Evolutionary conservation across 129 eudicot genomes (phyloP).

Genomic region (Chrysanthemum makinoi): DNA sequence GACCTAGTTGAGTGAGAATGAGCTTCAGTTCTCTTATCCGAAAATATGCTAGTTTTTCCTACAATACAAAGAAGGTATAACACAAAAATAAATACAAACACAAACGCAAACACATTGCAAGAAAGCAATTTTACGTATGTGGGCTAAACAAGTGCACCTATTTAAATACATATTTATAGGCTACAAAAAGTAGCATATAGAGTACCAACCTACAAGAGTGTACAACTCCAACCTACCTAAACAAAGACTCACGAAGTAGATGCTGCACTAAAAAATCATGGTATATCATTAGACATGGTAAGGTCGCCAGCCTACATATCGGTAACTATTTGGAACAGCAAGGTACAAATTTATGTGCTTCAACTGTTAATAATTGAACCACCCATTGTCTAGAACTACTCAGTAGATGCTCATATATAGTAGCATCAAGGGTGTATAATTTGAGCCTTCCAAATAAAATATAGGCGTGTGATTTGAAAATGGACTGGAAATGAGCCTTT

Average conservation of each 20-base stretch:
- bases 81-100: neutral
- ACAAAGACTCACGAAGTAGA: neutral
- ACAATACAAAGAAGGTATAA: slow-evolving; percentile 12
- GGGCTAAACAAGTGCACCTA: slow-evolving; percentile 20
- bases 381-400: too few species aligned
- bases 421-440: too few species aligned
- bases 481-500: neutral
- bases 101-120: slow-evolving; percentile 17
- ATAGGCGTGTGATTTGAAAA: too few species aligned
- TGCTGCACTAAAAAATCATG: neutral
- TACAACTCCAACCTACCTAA: neutral
- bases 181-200: neutral
- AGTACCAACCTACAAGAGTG: slow-evolving; percentile 14
- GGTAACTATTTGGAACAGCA: neutral
- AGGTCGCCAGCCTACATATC: neutral
- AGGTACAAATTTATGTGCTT: neutral
- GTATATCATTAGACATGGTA: neutral
- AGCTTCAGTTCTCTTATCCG: slow-evolving; percentile 96
- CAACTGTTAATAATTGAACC: too few species aligned
- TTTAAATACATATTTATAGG: neutral
- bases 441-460: too few species aligned
- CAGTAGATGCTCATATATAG: too few species aligned
- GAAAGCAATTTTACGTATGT: slow-evolving; percentile 11
- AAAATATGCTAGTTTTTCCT: slow-evolving; percentile 87
- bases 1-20: slow-evolving; percentile 80